Base-by-base conservation (phyloP, 139 green algal species). In the Micromonas commoda region DNA sequence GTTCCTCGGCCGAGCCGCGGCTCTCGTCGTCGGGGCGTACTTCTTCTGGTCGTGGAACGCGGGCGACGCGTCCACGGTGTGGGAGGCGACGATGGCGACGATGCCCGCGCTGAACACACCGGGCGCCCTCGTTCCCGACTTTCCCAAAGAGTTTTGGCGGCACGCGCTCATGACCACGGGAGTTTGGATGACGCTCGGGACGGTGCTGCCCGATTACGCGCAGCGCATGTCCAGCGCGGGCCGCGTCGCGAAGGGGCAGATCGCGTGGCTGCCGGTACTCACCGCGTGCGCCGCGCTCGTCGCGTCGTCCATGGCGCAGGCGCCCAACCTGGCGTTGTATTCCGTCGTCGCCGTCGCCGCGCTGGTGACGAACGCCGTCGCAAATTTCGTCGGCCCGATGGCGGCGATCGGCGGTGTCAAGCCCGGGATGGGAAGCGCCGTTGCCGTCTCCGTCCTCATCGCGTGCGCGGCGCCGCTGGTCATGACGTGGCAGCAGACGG, bases 131-230 rank as follows among this genome's bases (percentile, higher is more conserved):
- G 45, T 57, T 16, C 45, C 45, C 45, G 45, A 57, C 9, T 16
- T 57, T 16, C 9, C 9, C 45, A 16, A 9, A n/a, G 64, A 71
- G 33, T 71, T 71, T 71, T 71, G 64, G 64, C 38, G 45, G 26
- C 64, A 71, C 64, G 64, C 64, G 23, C 23, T 13, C 26, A 32
- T 38, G 4, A 38, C 45, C 26, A 29, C 33, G 26, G 64, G 64
- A 52, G 64, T 71, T 4, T 71, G 64, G 64, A 33, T 71, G 29
- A 71, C 64, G 26, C 26, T 71, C 3, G 64, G 26, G 64, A 20
- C 28, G 13, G 26, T 71, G 28, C 23, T 51, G 23, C 64, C 64
- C 33, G 64, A 71, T 13, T 71, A 71, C 64, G 33, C 64, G 13
- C 26, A 32, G 28, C 64, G 28, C 4, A 71, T 71, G 26, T 52